Conservation (phyloP, 129 eudicot genomes). For the Centella asiatica region DNA sequence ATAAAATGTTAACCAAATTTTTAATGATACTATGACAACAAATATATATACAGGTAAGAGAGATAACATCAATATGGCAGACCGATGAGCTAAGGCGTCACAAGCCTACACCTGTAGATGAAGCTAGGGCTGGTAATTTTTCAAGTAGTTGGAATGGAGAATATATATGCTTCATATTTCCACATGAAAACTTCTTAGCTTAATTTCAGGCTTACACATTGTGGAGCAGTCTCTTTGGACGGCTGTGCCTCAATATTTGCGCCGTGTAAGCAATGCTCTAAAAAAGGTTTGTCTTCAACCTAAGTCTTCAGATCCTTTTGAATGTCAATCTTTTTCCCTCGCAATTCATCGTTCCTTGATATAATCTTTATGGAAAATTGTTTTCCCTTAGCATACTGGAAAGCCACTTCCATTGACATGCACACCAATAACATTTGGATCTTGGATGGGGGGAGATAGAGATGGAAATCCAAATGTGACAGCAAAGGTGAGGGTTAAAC, state of each 20-base stretch:
- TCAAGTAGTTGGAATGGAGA: background rate
- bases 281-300: constrained; percentile 56
- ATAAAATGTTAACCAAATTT: background rate
- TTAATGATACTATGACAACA: constrained; percentile 8
- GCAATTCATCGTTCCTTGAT: background rate
- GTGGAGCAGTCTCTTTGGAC: constrained; percentile 99
- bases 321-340: background rate
- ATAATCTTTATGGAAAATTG: background rate
- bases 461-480: constrained; percentile 99
- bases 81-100: constrained; percentile 97
- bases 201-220: constrained; percentile 57
- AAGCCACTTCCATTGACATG: constrained; percentile 87
- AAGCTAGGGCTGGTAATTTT: constrained; percentile 85
- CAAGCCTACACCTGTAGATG: constrained; percentile 97
- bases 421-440: constrained; percentile 92
- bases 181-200: background rate
- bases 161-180: background rate
- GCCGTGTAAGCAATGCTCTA: constrained; percentile 95
- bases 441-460: constrained; percentile 99
- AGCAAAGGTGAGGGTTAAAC: constrained; percentile 50
- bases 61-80: constrained; percentile 94
- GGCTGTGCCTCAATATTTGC: constrained; percentile 92
- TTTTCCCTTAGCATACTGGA: constrained; percentile 78
- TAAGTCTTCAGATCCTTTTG: background rate
- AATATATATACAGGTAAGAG: constrained; percentile 78